Conservation (phyloP, 2,329 filamentous ascomycete species). For the Calonectria montana region DNA sequence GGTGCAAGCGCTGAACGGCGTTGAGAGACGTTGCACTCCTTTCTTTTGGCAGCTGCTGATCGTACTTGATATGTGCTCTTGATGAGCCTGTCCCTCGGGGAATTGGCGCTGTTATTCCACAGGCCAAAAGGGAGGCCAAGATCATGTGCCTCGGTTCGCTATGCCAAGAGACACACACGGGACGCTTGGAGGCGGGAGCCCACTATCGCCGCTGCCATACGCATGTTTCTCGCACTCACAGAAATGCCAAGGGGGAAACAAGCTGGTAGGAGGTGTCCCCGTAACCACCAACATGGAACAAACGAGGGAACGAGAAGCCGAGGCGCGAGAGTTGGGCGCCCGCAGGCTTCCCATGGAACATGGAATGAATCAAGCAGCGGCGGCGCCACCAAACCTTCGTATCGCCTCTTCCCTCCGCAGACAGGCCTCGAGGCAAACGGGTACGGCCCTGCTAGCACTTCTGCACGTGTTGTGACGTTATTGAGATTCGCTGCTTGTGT, state of each 20-base stretch:
- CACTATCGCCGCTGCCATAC: neutral
- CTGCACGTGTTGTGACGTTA: slow-evolving; percentile 14
- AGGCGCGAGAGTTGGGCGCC: slow-evolving; percentile 3
- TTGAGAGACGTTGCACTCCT: slow-evolving; percentile 33
- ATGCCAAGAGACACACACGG: neutral
- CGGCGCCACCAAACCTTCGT: slow-evolving; percentile 28
- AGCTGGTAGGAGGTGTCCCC: neutral
- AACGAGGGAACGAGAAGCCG: neutral
- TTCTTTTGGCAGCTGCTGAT: slow-evolving; percentile 31
- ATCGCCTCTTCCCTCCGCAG: slow-evolving; percentile 12
- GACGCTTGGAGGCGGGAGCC: neutral
- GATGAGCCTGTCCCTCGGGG: slow-evolving; percentile 23
- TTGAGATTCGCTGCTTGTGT: neutral
- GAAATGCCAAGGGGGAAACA: neutral
- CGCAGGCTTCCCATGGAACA: slow-evolving; percentile 10
- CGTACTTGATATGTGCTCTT: slow-evolving; percentile 21
- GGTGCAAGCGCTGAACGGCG: slow-evolving; percentile 27
- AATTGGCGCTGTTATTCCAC: slow-evolving; percentile 22
- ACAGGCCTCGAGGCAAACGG: neutral
- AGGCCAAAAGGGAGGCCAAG: slow-evolving; percentile 14
- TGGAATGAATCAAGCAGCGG: slow-evolving; percentile 19
- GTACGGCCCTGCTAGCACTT: slow-evolving; percentile 6
- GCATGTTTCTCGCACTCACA: neutral
- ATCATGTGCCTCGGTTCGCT: slow-evolving; percentile 22
- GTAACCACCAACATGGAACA: neutral